Base-by-base conservation (phyloP, 139 green algal species). In the Tetratostichococcus sp. region DNA sequence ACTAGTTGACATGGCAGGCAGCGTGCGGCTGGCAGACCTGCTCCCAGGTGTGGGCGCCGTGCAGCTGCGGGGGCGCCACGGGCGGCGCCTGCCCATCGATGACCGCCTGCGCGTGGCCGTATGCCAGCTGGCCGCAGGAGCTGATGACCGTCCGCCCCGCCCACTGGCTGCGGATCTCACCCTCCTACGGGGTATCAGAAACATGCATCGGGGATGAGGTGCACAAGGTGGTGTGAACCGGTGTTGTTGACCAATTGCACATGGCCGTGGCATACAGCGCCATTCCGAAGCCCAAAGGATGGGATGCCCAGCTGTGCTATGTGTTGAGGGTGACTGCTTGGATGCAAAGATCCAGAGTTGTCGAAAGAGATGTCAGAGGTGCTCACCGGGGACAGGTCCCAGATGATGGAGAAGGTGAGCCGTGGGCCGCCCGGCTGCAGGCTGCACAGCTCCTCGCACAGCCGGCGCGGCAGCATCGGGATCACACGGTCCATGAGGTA, bases 361-460 rank as follows among this genome's bases (percentile, higher is more conserved):
- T n/a, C n/a, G n/a, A n/a, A n/a, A n/a, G n/a, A n/a, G n/a, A n/a
- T n/a, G n/a, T n/a, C n/a, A 50, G 26, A 19, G 5, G 5, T 35
- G 62, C 62, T 22, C 62, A 68, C 62, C 16, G 28, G 28, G 33
- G 79, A 82, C 85, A 97, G 80, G 76, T 97, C 92, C 94, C 94
- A 98, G 58, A 94, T 81, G 16, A 97, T 83, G 30, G 85, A 94
- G 79, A 98, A 94, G 0, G 91, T 80, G 30, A 97, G 81, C 22
- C 94, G 85, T 30, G 97, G 91, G 34, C 88, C 83, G 34, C 92
- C 93, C 3, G 91, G 82, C 69, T 95, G 90, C 69, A 96, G 81
- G 33, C 76, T 88, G 79, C 93, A 98, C 69, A 98, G 89, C 77
- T 97, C 74, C 85, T 97, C 92, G 74, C 89, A 97, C 75, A 97